phyloP scores from a whole-genome alignment of 2,329 filamentous ascomycete species.

The Acrocalymma vagum region DNA sequence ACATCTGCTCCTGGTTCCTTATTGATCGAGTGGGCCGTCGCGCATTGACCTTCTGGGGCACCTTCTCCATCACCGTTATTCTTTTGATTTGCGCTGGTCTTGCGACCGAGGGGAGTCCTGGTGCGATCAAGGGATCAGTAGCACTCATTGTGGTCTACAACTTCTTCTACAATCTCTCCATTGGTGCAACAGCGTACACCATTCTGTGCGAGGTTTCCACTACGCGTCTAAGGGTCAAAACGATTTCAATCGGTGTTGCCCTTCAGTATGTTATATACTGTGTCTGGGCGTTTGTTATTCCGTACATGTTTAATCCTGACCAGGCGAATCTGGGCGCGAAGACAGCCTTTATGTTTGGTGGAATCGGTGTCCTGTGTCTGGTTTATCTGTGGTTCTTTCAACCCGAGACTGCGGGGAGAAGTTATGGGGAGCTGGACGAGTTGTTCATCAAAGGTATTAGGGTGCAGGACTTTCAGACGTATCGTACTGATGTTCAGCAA shows the following conservation, averaged over 20 bases:
- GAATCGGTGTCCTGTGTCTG: conserved; percentile 77
- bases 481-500: conserved; percentile 10
- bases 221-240: conserved; percentile 81
- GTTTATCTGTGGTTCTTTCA: conserved; percentile 80
- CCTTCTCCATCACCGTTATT: conserved; percentile 67
- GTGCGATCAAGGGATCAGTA: conserved; percentile 62
- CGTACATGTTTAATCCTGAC: conserved; percentile 48
- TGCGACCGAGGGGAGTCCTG: conserved; percentile 28
- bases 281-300: conserved; percentile 49
- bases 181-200: conserved; percentile 87
- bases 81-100: conserved; percentile 65
- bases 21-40: conserved; percentile 80
- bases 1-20: conserved; percentile 79
- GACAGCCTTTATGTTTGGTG: conserved; percentile 84
- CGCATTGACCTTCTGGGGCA: conserved; percentile 75
- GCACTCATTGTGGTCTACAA: conserved; percentile 48
- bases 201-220: conserved; percentile 83
- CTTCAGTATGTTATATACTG: conserved; percentile 37
- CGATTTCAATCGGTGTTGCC: conserved; percentile 48
- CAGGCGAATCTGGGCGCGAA: conserved; percentile 74
- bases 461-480: conserved; percentile 16
- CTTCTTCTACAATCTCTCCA: conserved; percentile 80
- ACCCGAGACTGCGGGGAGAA: conserved; percentile 78
- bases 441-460: conserved; percentile 68
- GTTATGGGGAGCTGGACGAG: conserved; percentile 82